Evolutionary conservation across 192 early-diverging fungal genomes (phyloP).

Genomic region (Thoreauomyces humboldtii): DNA sequence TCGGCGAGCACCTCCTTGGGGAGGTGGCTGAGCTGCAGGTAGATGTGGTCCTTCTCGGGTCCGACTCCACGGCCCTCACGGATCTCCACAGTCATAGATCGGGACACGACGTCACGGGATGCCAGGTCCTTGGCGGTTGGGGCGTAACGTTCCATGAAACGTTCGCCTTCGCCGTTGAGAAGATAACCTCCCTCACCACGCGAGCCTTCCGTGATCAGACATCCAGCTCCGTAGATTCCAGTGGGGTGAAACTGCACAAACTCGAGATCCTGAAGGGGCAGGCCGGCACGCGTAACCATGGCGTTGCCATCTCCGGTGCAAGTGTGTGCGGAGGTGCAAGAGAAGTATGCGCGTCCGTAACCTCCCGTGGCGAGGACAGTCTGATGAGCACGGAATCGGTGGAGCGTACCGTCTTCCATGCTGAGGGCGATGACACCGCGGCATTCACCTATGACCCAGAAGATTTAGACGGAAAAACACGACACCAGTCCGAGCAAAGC

Average conservation of each 20-base stretch:
- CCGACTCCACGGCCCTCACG: slow-evolving; percentile 96
- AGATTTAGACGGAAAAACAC: not conserved
- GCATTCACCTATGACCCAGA: slow-evolving; percentile 62
- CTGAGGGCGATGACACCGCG: slow-evolving; percentile 94
- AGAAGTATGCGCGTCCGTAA: slow-evolving; percentile 99
- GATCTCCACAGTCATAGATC: slow-evolving; percentile 98
- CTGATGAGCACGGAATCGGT: slow-evolving; percentile 96
- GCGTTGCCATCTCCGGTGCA: slow-evolving; percentile 99
- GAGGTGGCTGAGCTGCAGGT: slow-evolving; percentile 93
- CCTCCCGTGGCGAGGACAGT: slow-evolving; percentile 99
- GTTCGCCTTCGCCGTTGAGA: slow-evolving; percentile 93
- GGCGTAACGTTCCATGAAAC: slow-evolving; percentile 99
- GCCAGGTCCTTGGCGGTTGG: slow-evolving; percentile 98
- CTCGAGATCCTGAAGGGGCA: slow-evolving; percentile 97
- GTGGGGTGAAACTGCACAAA: slow-evolving; percentile 99
- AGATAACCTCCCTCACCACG: slow-evolving; percentile 98
- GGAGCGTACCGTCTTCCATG: slow-evolving; percentile 97
- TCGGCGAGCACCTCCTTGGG: slow-evolving; percentile 80
- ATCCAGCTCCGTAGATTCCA: slow-evolving; percentile 97
- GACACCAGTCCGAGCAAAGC: not conserved
- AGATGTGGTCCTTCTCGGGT: slow-evolving; percentile 93
- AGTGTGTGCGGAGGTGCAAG: slow-evolving; percentile 95
- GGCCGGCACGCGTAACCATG: slow-evolving; percentile 94
- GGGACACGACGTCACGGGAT: slow-evolving; percentile 98
- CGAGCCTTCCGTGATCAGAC: slow-evolving; percentile 93